phyloP scores from a whole-genome alignment of 2,329 filamentous ascomycete genomes.

The Fusarium floridanum region DNA sequence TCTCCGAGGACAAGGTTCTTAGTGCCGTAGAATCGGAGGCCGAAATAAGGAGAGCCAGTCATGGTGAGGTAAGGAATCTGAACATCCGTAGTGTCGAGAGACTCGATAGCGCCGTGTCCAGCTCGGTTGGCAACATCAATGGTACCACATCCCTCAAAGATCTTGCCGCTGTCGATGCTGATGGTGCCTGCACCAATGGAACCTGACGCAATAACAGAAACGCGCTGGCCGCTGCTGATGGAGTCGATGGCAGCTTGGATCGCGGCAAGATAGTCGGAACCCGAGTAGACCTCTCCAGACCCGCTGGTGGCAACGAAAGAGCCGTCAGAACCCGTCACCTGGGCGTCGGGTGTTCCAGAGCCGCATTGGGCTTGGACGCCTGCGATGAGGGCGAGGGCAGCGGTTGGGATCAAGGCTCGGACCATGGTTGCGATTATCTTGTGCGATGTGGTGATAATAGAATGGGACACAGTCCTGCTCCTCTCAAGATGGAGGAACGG shows the following conservation, averaged over 20 bases:
- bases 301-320: slow-evolving; percentile 59
- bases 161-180: slow-evolving; percentile 64
- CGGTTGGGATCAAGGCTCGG: slow-evolving; percentile 51
- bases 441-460: neutral
- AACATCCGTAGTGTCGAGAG: slow-evolving; percentile 59
- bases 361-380: slow-evolving; percentile 59
- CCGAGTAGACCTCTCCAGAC: slow-evolving; percentile 60
- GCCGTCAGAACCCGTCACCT: slow-evolving; percentile 59
- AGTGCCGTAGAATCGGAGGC: slow-evolving; percentile 66
- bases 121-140: slow-evolving; percentile 59
- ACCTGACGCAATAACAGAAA: slow-evolving; percentile 65
- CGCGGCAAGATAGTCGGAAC: slow-evolving; percentile 64
- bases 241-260: slow-evolving; percentile 66
- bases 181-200: slow-evolving; percentile 66
- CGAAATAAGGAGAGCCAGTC: slow-evolving; percentile 69
- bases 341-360: slow-evolving; percentile 59
- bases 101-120: slow-evolving; percentile 66
- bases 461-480: neutral
- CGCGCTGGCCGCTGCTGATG: slow-evolving; percentile 63
- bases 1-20: slow-evolving; percentile 61
- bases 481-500: neutral
- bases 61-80: slow-evolving; percentile 68
- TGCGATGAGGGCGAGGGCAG: slow-evolving; percentile 57
- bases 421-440: slow-evolving; percentile 47
- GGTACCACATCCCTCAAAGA: slow-evolving; percentile 68